Conservation (phyloP, 345 rosid genomes). For the Salix suchowensis region DNA sequence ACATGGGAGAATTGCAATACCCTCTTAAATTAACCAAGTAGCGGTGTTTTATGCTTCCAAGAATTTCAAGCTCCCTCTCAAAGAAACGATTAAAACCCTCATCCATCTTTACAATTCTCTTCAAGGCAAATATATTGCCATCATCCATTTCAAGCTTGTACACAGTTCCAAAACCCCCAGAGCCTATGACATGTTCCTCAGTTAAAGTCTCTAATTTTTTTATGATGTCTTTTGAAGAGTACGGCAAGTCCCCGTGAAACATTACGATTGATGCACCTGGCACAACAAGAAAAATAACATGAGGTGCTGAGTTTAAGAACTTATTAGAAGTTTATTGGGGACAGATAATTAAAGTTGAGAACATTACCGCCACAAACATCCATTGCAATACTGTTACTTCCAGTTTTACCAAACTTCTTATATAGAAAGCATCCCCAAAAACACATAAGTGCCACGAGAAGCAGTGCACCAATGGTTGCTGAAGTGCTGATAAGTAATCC, state of each 20-base stretch:
- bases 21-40: slow-evolving; percentile 93
- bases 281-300: slow-evolving; percentile 14
- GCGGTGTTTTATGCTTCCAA: slow-evolving; percentile 96
- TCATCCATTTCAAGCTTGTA: slow-evolving; percentile 97
- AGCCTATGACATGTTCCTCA: slow-evolving; percentile 84
- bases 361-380: slow-evolving; percentile 82
- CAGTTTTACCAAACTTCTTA: slow-evolving; percentile 91
- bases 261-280: slow-evolving; percentile 94
- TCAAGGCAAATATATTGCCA: slow-evolving; percentile 85
- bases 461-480: slow-evolving; percentile 92
- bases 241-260: slow-evolving; percentile 98
- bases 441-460: slow-evolving; percentile 98
- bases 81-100: slow-evolving; percentile 94
- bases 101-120: slow-evolving; percentile 78
- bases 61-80: slow-evolving; percentile 96
- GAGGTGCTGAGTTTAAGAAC: slow-evolving; percentile 7
- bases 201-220: slow-evolving; percentile 79
- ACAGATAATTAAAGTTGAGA: slow-evolving; percentile 18
- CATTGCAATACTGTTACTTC: slow-evolving; percentile 63
- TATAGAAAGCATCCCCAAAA: slow-evolving; percentile 99
- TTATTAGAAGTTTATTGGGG: not conserved
- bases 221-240: slow-evolving; percentile 90
- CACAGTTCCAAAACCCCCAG: slow-evolving; percentile 94
- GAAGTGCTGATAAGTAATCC: slow-evolving; percentile 83
- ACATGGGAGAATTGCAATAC: slow-evolving; percentile 89